Base-by-base conservation (phyloP, 2,329 filamentous ascomycete genomes). In the Apiospora koreana region DNA sequence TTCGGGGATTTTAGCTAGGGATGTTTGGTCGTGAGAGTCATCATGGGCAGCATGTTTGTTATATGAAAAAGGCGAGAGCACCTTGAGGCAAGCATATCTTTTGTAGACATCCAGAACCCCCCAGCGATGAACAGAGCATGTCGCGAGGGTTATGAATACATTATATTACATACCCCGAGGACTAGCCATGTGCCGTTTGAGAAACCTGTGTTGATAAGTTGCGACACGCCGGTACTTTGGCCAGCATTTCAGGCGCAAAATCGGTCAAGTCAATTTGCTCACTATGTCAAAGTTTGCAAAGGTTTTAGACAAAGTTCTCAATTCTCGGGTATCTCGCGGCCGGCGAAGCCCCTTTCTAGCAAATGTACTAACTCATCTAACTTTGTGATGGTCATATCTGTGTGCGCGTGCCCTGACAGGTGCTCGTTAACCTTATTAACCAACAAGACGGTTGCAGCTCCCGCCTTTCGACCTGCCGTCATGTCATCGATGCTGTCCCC, bases 401-500 rank as follows among this genome's bases (percentile, higher is more conserved):
- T 97, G 79, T 94, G 89, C 73, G 90, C 87, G 78, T 97, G 93
- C 31, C 88, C 85, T 9, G 86, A 88, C 70, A 97, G 79, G 73
- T 92, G 86, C 69, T 80, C 81, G 78, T 97, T 97, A n/a, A 87
- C 91, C n/a, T 93, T 89, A 77, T 97, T 97, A 21, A 92, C 87
- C 62, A 99, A 84, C 78, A 98, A 79, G n/a, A 98, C 94, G 0
- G 96, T 98, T 43, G 94, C 93, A 1, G 95, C 94, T 0, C 95
- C 95, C 0, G 95, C 95, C 68, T 86, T 86, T 71, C 92, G 88
- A 0, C 96, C 95, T 0, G 95, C 94, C 9, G 92, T 93, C 89
- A 98, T 97, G 79, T 99, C 96, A 79, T 98, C 96, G 69, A 97
- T 89, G 21, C 92, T 94, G 78, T 95, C 93, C 4, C 93, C 93